These are phyloP conservation scores for Monilinia polystroma DNA, from an alignment of 2,329 filamentous ascomycete species.

Conservation along the genomic window DNA sequence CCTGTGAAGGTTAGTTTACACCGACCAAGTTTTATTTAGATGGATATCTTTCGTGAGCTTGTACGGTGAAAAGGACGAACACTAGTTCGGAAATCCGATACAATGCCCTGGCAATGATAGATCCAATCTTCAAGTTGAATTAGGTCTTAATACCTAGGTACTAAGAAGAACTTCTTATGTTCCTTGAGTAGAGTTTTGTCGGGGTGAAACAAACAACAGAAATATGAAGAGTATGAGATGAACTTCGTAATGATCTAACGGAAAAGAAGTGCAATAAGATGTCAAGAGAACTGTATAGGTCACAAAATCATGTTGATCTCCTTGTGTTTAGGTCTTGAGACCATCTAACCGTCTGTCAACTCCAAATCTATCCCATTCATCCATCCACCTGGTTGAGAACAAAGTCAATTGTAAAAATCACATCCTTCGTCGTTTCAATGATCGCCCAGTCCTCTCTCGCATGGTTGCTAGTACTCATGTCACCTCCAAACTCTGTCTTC, in stretches of 20 bases:
- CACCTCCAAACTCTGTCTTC: slow-evolving; percentile 72
- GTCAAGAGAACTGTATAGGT: background rate
- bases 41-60: background rate
- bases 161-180: background rate
- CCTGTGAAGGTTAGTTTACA: no score
- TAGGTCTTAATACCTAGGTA: background rate
- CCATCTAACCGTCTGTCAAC: background rate
- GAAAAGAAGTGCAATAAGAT: background rate
- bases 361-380: background rate
- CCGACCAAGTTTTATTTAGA: no score
- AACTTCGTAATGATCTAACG: background rate
- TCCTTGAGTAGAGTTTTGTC: background rate
- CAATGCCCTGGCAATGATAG: background rate
- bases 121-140: background rate
- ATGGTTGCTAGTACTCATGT: slow-evolving; percentile 79
- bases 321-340: background rate
- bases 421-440: slow-evolving; percentile 60
- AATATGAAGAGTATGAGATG: background rate
- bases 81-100: background rate
- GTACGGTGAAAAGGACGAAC: background rate
- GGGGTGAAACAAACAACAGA: background rate
- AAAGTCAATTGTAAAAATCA: slow-evolving; percentile 73
- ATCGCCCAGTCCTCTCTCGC: slow-evolving; percentile 60
- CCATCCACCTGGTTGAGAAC: slow-evolving; percentile 20
- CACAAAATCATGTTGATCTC: background rate